These are phyloP conservation scores for Rusavskia elegans DNA, from an alignment of 495 filamentous ascomycete genomes.

Conservation along the genomic window DNA sequence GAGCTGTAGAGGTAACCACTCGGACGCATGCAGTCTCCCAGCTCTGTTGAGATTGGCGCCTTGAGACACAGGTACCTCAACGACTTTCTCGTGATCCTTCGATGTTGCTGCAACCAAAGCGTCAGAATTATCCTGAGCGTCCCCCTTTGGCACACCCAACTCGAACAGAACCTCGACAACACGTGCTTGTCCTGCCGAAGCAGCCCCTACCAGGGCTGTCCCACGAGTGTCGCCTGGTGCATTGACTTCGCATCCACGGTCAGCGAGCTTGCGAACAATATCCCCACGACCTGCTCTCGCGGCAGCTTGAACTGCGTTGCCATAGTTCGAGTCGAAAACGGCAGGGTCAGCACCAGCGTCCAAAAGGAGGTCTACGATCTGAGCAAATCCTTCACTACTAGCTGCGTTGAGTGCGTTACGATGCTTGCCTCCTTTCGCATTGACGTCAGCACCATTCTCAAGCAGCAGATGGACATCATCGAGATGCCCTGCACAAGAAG, in stretches of 20 bases:
- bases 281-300: background rate
- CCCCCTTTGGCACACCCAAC: conserved; percentile 1
- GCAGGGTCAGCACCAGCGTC: background rate
- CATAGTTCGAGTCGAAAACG: background rate
- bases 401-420: conserved; percentile 3
- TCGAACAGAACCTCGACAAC: conserved; percentile 14
- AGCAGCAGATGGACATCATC: conserved; percentile 3
- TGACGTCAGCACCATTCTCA: conserved; percentile 6
- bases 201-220: conserved; percentile 15
- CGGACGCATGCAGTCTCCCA: background rate
- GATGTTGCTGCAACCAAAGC: conserved; percentile 5
- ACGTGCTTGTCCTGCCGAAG: conserved; percentile 15
- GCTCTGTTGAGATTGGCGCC: conserved; percentile 1
- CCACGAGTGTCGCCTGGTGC: conserved; percentile 8
- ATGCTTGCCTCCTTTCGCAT: conserved; percentile 3
- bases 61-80: background rate
- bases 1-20: background rate
- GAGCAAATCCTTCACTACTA: background rate
- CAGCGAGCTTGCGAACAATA: conserved; percentile 15
- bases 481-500: conserved; percentile 5
- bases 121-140: background rate
- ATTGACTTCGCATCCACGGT: conserved; percentile 14
- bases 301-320: conserved; percentile 3
- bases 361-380: background rate
- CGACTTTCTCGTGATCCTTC: background rate